These are phyloP conservation scores for Truncatella angustata DNA, from an alignment of 2,329 filamentous ascomycete species.

Conservation along the genomic window DNA sequence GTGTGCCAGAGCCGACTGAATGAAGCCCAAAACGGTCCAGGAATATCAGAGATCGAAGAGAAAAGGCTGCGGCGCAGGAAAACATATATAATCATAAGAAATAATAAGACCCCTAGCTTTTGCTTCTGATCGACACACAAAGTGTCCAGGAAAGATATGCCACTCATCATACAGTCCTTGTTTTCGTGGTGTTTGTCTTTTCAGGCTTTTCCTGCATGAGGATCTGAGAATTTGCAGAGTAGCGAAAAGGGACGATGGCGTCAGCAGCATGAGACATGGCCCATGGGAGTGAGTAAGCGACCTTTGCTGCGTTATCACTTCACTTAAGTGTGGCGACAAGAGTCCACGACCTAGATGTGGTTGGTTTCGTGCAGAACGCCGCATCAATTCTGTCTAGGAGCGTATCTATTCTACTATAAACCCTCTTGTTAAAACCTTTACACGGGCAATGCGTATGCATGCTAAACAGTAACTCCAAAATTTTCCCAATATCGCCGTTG, in stretches of 20 bases:
- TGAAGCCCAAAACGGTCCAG: constrained; percentile 2
- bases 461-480: not conserved
- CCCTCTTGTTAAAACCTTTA: not conserved
- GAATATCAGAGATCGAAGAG: not conserved
- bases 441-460: not conserved
- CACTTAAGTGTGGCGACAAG: too few species aligned
- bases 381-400: not conserved
- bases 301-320: too few species aligned
- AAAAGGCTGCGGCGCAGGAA: not conserved
- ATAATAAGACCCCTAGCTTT: constrained; percentile 23
- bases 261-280: too few species aligned
- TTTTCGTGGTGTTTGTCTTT: too few species aligned
- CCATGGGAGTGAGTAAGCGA: too few species aligned
- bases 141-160: not conserved
- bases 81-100: constrained; percentile 29
- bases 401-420: not conserved
- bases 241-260: too few species aligned
- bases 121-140: not conserved
- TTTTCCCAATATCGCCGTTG: constrained; percentile 8
- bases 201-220: too few species aligned
- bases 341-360: too few species aligned
- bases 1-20: constrained; percentile 4
- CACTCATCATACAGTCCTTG: not conserved
- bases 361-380: not conserved
- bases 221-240: too few species aligned